Evolutionary conservation across 805 yeast species (phyloP), one percentile per base, ranked within the genome.

Genomic region (Schwanniomyces polymorphus): DNA sequence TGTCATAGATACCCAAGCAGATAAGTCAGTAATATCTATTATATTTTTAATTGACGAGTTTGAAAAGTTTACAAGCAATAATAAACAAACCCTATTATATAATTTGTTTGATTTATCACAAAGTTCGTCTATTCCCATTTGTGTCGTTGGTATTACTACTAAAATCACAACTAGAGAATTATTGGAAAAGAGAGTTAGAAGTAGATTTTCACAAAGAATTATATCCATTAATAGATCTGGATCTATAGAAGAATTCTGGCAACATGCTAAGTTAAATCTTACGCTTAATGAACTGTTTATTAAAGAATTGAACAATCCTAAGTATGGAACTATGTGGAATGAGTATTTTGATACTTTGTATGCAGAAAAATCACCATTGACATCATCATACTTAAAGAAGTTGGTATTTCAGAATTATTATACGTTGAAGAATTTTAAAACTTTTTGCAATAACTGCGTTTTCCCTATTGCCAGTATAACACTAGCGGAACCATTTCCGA

Each of bases 21-120:
- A 35, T 6, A 28, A 27, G 16, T 27, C 34, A 2, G 55, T 68
- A 34, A 71, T 84, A 21, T 81, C 96, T 0, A 78, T 94, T 3
- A 68, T 94, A 0, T 85, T 94, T 56, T 67, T 90, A 2, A 80
- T 94, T 47, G 98, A 94, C 47, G 96, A 91, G 57, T 80, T 92
- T 47, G 97, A 94, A 45, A 72, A 76, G 33, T 94, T 86, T 67
- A 85, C 96, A 0, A 70, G 73, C 10, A 84, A 80, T 46, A 74
- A 79, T 11, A 84, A 88, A 52, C 99, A 94, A 63, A 87, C 96
- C 0, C 70, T 94, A 43, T 67, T 94, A 5, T 94, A 94, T 63
- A 92, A 91, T 57, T 68, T 94, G 38, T 88, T 94, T 61, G 98
- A 94, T 57, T 74, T 91, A 56, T 84, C 96, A 1, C 96, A 90